phyloP scores from a whole-genome alignment of 2,329 filamentous ascomycete species.

The Aspergillus amoenus region DNA sequence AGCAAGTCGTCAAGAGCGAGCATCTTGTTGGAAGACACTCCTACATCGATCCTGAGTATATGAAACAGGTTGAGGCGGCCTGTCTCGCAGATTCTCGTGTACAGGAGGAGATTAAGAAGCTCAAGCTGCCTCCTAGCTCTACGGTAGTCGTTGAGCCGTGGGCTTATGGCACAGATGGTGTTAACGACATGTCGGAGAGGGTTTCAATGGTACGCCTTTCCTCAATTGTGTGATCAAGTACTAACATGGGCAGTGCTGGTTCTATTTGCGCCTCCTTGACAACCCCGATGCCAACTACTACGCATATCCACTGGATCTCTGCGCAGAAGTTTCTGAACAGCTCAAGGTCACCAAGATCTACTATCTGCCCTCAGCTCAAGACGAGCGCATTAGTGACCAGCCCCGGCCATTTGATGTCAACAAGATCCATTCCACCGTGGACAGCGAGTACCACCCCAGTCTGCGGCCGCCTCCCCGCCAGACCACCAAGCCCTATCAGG shows the following conservation, averaged over 20 bases:
- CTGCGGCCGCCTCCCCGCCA: slow-evolving; percentile 26
- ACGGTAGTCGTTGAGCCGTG: slow-evolving; percentile 5
- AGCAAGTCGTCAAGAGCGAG: slow-evolving; percentile 15
- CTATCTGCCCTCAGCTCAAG: slow-evolving; percentile 45
- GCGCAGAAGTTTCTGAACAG: slow-evolving; percentile 51
- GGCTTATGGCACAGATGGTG: slow-evolving; percentile 1
- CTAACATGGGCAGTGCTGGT: slow-evolving; percentile 5
- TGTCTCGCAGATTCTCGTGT: slow-evolving; percentile 47
- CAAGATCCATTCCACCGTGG: slow-evolving; percentile 20
- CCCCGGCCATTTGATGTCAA: slow-evolving; percentile 23
- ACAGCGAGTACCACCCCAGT: slow-evolving; percentile 36
- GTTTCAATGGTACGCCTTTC: not conserved
- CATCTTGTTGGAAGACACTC: slow-evolving; percentile 26
- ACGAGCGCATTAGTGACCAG: slow-evolving; percentile 33
- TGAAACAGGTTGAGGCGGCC: slow-evolving; percentile 49
- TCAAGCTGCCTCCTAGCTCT: slow-evolving; percentile 43
- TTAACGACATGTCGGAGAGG: not conserved
- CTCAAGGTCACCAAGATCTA: slow-evolving; percentile 53
- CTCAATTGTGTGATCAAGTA: not conserved
- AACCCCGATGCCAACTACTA: slow-evolving; percentile 54
- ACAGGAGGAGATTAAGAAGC: slow-evolving; percentile 37
- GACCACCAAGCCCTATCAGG: slow-evolving; percentile 36
- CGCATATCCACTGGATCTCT: slow-evolving; percentile 56
- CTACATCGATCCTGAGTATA: slow-evolving; percentile 42
- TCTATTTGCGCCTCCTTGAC: slow-evolving; percentile 1